These are phyloP conservation scores for Pouteria glomerata DNA, from an alignment of 148 eudicot genomes.

Conservation along the genomic window DNA sequence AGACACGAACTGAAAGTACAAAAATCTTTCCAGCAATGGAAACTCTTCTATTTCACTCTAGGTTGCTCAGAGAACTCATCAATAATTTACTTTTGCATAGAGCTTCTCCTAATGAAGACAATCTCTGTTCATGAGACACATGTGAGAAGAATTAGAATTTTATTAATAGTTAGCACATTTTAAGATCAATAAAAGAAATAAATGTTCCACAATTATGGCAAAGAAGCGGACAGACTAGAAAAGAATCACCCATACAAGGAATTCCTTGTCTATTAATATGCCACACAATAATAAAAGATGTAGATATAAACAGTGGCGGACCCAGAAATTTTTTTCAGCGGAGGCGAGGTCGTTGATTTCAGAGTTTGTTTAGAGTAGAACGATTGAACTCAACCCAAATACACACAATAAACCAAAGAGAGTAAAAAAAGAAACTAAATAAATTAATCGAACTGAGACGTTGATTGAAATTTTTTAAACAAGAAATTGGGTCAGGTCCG, in stretches of 20 bases:
- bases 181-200: neutral
- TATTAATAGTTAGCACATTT: too few species aligned
- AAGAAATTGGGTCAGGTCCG: too few species aligned
- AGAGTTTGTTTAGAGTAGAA: too few species aligned
- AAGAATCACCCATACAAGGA: neutral
- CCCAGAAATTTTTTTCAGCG: too few species aligned
- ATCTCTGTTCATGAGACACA: slow-evolving; percentile 41
- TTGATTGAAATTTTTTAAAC: too few species aligned
- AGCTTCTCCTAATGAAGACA: slow-evolving; percentile 58
- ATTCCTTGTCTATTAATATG: neutral
- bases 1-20: neutral
- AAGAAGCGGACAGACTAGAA: slow-evolving; percentile 1
- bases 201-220: neutral
- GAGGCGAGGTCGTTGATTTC: too few species aligned
- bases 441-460: too few species aligned
- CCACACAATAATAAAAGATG: too few species aligned
- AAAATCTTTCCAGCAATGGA: slow-evolving; percentile 50
- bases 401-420: too few species aligned
- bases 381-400: too few species aligned
- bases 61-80: slow-evolving; percentile 54
- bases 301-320: too few species aligned
- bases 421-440: too few species aligned
- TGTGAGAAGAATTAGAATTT: neutral
- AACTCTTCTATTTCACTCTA: slow-evolving; percentile 60
- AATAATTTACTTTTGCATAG: slow-evolving; percentile 44